A percentile compares a stretch with the other conserved stretches of the same genome.
These are phyloP conservation scores for Myriosclerotinia scirpicola DNA, from an alignment of 2,329 filamentous ascomycete genomes.

Conservation along the genomic window DNA sequence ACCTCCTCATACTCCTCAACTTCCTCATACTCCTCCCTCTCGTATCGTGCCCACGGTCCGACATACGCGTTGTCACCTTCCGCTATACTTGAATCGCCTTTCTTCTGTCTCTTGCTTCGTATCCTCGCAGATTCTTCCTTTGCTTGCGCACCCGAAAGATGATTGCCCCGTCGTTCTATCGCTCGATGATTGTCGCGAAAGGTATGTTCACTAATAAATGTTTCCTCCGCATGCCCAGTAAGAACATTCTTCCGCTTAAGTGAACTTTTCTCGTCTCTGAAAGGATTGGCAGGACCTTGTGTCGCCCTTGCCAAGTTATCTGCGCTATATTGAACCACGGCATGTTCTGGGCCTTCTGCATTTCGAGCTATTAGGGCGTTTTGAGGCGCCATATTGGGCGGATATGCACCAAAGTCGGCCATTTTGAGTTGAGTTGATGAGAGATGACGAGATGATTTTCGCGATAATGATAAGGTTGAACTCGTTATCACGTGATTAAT, in stretches of 20 bases:
- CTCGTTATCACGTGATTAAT: no score
- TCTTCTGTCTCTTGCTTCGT: slow-evolving; percentile 75
- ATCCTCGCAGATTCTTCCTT: slow-evolving; percentile 72
- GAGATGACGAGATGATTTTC: not conserved
- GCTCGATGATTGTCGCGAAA: slow-evolving; percentile 87
- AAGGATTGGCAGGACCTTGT: slow-evolving; percentile 73
- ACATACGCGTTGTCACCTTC: slow-evolving; percentile 88
- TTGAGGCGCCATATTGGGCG: slow-evolving; percentile 64
- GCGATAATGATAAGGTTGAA: slow-evolving; percentile 8
- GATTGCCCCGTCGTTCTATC: slow-evolving; percentile 64
- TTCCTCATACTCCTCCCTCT: slow-evolving; percentile 69
- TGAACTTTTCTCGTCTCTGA: slow-evolving; percentile 59
- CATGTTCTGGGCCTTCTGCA: slow-evolving; percentile 56
- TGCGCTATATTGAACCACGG: slow-evolving; percentile 65
- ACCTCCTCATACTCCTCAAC: slow-evolving; percentile 76
- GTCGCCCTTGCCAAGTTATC: slow-evolving; percentile 67
- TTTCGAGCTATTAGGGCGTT: slow-evolving; percentile 62
- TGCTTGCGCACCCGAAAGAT: slow-evolving; percentile 53
- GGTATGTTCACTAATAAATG: slow-evolving; percentile 83
- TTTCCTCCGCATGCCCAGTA: slow-evolving; percentile 86
- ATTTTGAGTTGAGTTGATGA: slow-evolving; percentile 43
- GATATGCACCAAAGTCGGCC: slow-evolving; percentile 63
- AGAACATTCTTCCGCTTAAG: slow-evolving; percentile 78
- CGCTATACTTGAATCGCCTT: slow-evolving; percentile 78
- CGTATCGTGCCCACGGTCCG: slow-evolving; percentile 91